Percentiles rank a stretch among this genome's conserved stretches.
These are phyloP conservation scores for Rosellinia necatrix DNA, from an alignment of 2,329 filamentous ascomycete species.

Conservation along the genomic window DNA sequence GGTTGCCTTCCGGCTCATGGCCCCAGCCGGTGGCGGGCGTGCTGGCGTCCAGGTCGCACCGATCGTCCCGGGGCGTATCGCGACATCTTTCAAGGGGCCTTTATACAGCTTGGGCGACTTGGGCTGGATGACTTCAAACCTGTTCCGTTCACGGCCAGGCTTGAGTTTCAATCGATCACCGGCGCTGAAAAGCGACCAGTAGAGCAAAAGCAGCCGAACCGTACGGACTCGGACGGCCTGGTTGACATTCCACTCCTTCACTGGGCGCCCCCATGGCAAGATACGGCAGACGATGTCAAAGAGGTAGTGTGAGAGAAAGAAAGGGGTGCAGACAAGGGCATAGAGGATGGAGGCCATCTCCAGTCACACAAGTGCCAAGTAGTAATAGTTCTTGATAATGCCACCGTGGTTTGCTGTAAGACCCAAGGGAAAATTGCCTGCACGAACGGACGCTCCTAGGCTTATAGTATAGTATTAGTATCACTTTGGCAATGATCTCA, in stretches of 20 bases:
- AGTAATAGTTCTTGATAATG: too few relatives aligned
- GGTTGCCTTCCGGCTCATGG: conserved; percentile 3
- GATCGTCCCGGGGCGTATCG: conserved; percentile 1
- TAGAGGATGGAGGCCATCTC: conserved; percentile 14
- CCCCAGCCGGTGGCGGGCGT: neutral
- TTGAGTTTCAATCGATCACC: conserved; percentile 16
- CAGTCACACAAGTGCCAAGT: neutral
- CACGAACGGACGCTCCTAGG: too few relatives aligned
- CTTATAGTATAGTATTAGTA: too few relatives aligned
- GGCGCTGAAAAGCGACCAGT: neutral
- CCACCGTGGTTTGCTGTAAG: too few relatives aligned
- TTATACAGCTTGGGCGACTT: conserved; percentile 6
- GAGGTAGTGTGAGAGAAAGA: conserved; percentile 12
- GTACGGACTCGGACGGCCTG: conserved; percentile 20
- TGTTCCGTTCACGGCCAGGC: conserved; percentile 16
- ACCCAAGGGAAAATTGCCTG: too few relatives aligned
- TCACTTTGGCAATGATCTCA: too few relatives aligned
- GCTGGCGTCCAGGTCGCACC: conserved; percentile 25
- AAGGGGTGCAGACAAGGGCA: conserved; percentile 7
- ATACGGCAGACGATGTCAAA: conserved; percentile 10
- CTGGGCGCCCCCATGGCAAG: conserved; percentile 11
- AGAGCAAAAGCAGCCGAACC: conserved; percentile 16
- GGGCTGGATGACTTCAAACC: conserved; percentile 19
- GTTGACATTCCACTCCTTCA: conserved; percentile 13
- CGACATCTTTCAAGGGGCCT: conserved; percentile 14